Conservation (phyloP, 768 basidiomycete genomes). For the Amanita pseudoporphyria region DNA sequence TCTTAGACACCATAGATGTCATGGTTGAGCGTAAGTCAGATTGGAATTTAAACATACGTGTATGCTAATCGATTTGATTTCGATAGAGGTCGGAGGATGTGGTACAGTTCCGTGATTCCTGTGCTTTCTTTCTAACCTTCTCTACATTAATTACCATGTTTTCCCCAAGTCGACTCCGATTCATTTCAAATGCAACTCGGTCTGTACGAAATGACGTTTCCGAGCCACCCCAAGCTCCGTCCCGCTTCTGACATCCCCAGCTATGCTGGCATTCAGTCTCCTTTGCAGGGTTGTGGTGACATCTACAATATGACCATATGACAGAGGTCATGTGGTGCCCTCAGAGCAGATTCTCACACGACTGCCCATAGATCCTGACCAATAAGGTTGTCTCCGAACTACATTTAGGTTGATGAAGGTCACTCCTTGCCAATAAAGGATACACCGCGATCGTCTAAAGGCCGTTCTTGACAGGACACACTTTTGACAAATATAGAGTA, state of each 20-base stretch:
- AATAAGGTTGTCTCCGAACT: too few species aligned
- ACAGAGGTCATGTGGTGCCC: slow-evolving; percentile 1
- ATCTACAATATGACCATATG: neutral
- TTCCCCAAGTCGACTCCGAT: neutral
- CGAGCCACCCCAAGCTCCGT: neutral
- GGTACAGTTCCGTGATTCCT: neutral
- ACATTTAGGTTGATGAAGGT: neutral
- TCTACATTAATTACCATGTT: neutral
- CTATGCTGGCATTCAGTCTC: neutral
- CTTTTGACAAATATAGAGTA: too few species aligned
- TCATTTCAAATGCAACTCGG: neutral
- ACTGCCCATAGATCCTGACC: too few species aligned
- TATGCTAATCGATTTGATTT: slow-evolving; percentile 18
- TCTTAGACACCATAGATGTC: slow-evolving; percentile 90
- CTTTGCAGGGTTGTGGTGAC: neutral
- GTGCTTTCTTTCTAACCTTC: neutral
- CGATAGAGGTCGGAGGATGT: slow-evolving; percentile 6
- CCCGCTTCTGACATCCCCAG: neutral
- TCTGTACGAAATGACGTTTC: neutral
- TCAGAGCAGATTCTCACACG: neutral
- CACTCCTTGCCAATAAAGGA: slow-evolving; percentile 10
- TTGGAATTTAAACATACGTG: slow-evolving; percentile 9
- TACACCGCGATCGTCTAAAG: slow-evolving; percentile 42
- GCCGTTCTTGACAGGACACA: too few species aligned
- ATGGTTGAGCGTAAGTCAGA: slow-evolving; percentile 85